Evolutionary conservation across 176 grass and related monocot genomes (phyloP).

Genomic region (Musa beccarii): DNA sequence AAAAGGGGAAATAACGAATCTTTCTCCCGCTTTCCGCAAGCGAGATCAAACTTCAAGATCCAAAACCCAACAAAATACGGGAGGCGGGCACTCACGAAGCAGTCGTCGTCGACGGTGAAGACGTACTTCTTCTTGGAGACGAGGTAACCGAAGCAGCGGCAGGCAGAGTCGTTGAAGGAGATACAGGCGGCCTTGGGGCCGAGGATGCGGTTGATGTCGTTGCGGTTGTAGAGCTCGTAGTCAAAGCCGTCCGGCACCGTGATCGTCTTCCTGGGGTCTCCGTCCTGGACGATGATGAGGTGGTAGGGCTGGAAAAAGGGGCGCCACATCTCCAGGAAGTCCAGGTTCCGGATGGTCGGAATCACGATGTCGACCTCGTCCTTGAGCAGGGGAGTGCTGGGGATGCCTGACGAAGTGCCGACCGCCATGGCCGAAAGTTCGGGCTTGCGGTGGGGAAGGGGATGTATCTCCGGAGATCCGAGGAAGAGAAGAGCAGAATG

Average conservation of each 20-base stretch:
- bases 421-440: not conserved
- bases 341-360: conserved; percentile 78
- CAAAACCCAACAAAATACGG: not conserved
- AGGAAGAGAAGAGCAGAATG: not conserved
- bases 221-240: conserved; percentile 97
- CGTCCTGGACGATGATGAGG: conserved; percentile 93
- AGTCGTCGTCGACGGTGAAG: conserved; percentile 25
- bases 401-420: conserved; percentile 1
- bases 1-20: not conserved
- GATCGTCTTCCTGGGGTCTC: conserved; percentile 59
- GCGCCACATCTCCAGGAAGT: conserved; percentile 86
- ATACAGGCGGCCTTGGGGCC: conserved; percentile 83
- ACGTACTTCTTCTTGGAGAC: conserved; percentile 29
- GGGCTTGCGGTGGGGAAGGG: not conserved
- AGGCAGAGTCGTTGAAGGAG: conserved; percentile 95
- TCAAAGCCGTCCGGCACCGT: conserved; percentile 76
- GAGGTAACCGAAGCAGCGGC: conserved; percentile 28
- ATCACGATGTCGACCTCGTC: conserved; percentile 92
- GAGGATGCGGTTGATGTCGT: conserved; percentile 98
- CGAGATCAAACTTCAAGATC: not conserved
- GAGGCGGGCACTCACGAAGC: conserved; percentile 16
- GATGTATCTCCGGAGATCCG: not conserved
- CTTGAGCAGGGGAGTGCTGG: conserved; percentile 52
- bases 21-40: not conserved
- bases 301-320: conserved; percentile 90